Base-by-base conservation (phyloP, 1,139 yeast species). In the Yamadazyma atlantica region DNA sequence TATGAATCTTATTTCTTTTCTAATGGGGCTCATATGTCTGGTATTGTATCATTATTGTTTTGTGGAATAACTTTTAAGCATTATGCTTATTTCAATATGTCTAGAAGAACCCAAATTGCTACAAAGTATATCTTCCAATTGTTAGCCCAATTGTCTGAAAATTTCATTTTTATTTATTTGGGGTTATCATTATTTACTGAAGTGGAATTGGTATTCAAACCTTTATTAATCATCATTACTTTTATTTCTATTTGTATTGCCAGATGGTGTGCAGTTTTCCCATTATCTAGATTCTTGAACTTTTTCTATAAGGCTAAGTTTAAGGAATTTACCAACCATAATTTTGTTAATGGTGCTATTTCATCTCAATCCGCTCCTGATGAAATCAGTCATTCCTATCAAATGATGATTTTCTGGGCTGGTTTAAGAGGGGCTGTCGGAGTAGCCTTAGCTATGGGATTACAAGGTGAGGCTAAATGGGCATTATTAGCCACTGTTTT, bases 401-500 rank as follows among this genome's bases (percentile, higher is more conserved):
- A 94, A 64, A 88, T 90, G 88, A 92, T 94, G 98, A 87, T 94
- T 34, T 94, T 94, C 62, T 94, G 99, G 99, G 98, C 98, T 1
- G 99, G 99, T 4, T 71, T 94, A 42, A 75, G 99, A 55, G 99
- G 99, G 42, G 99, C 99, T 1, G 99, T 94, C 25, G 99, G 99
- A 48, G 99, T 94, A 2, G 99, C 98, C 0, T 74, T 94, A 53
- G 98, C 98, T 0, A 90, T 95, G 80, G 98, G 98, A 2, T 69
- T 94, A 35, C 95, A 87, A 61, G 98, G 98, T 43, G 97, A 90
- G 55, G 83, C 88, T 38, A 94, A 92, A 47, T 83, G 85, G 62
- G 82, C 96, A 0, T 65, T 94, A 37, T 67, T 92, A 41, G 98
- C 98, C 1, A 94, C 98, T 0, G 97, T 94, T 1, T 68, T 94